These are phyloP conservation scores for Gnomoniopsis smithogilvyi DNA, from an alignment of 2,329 filamentous ascomycete species.

Conservation along the genomic window DNA sequence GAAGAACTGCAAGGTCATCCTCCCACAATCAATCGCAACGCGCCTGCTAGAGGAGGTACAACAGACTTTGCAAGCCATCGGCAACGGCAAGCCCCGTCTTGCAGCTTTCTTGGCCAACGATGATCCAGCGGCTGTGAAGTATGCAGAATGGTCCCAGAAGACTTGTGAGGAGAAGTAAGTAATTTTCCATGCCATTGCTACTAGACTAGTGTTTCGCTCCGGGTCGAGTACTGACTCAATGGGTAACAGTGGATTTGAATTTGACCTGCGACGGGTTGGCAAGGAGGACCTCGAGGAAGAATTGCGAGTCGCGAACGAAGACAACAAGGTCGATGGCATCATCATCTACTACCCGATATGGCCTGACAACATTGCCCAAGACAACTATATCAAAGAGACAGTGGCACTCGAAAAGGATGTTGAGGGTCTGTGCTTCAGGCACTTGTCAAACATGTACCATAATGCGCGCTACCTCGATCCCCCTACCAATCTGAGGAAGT, in stretches of 20 bases:
- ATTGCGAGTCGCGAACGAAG: constrained; percentile 79
- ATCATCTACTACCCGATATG: constrained; percentile 99
- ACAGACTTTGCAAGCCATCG: constrained; percentile 35
- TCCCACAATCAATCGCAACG: constrained; percentile 85
- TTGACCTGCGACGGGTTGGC: constrained; percentile 77
- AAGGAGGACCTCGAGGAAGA: constrained; percentile 89
- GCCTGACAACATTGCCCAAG: constrained; percentile 71
- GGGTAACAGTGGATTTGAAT: constrained; percentile 73
- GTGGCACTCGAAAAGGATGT: constrained; percentile 90
- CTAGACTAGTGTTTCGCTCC: background rate
- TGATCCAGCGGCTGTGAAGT: constrained; percentile 87
- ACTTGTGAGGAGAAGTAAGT: constrained; percentile 93
- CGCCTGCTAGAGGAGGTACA: constrained; percentile 70
- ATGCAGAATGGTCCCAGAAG: constrained; percentile 96
- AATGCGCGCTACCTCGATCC: constrained; percentile 92
- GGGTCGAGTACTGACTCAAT: constrained; percentile 5
- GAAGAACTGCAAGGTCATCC: constrained; percentile 87
- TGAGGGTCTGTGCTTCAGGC: constrained; percentile 87
- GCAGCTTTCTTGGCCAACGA: constrained; percentile 90
- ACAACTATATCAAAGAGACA: constrained; percentile 94
- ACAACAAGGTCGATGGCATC: constrained; percentile 76
- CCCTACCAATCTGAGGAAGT: constrained; percentile 75
- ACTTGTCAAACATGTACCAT: constrained; percentile 99
- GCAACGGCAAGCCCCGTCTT: constrained; percentile 58
- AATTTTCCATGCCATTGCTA: background rate